Base-by-base conservation (phyloP, 495 filamentous ascomycete genomes). In the Evansstolkia leycettana region DNA sequence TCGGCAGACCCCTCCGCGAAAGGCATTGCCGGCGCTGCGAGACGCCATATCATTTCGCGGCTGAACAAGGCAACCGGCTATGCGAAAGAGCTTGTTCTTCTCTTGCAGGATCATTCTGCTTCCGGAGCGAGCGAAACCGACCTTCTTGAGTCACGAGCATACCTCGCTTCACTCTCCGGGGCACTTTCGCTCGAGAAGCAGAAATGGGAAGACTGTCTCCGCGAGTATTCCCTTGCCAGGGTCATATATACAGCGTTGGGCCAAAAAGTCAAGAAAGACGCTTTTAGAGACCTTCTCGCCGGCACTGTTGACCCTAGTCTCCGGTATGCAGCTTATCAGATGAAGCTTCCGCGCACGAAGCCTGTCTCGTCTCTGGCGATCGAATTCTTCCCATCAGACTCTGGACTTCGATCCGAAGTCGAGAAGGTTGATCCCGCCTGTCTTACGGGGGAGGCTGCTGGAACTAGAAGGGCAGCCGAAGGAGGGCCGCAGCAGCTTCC, bases 301-400 rank as follows among this genome's bases (percentile, higher is more conserved):
- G 76, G 78, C 39, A 93, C 80, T 16, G 76, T 94, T 31, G 92
- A 99, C 48, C 88, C 89, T 5, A 94, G 87, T 38, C 81, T 96
- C 42, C 78, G 88, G 33, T 96, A 89, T 57, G 86, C 85, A 2
- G 88, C 92, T 4, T 96, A 96, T 58, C 84, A 94, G 51, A 62
- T 80, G 54, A 83, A 86, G 50, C 66, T 92, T 6, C 80, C 89
- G 0, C 74, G 90, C 13, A 92, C 82, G 6, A 73, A 83, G 38
- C 79, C 86, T 8, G 76, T 92, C 24, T 65, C 82, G 1, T 72
- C 75, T 3, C 78, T 96, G 36, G 78, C 87, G 3, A 76, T 77
- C 40, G 76, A 78, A 41, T 80, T 40, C 81, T 95, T 59, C 75
- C 80, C 65, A 42, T 36, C 70, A 9, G 69, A 86, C 45, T 46